These are phyloP conservation scores for Beta macrorhiza DNA, from an alignment of 179 eudicot genomes.

Conservation along the genomic window DNA sequence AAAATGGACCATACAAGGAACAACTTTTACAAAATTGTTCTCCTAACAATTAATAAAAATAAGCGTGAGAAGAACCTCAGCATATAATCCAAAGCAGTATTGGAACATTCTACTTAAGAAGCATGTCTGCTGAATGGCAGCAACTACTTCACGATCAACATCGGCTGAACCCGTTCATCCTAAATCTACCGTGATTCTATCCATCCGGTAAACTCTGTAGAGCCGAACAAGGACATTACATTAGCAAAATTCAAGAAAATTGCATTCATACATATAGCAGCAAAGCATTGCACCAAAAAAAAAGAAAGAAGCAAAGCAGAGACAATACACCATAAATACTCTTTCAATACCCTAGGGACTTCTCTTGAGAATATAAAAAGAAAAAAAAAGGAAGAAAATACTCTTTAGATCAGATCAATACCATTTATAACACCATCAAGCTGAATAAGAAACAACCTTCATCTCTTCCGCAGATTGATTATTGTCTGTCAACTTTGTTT, in stretches of 20 bases:
- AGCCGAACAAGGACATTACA: background rate
- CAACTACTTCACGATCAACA: conserved; percentile 12
- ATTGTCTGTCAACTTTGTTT: conserved; percentile 3
- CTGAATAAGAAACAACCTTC: conserved; percentile 11
- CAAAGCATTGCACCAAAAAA: background rate
- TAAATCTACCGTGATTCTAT: background rate
- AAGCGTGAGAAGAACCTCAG: conserved; percentile 16
- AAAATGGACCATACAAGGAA: background rate
- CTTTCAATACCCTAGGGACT: background rate
- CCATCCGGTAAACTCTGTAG: background rate
- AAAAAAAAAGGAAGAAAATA: background rate
- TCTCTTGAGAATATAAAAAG: background rate
- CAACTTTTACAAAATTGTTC: conserved; percentile 15
- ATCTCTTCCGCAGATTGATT: conserved; percentile 15
- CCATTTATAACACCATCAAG: conserved; percentile 17
- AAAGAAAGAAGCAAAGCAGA: background rate
- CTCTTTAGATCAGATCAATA: background rate
- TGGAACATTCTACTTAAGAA: conserved; percentile 22
- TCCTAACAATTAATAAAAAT: background rate
- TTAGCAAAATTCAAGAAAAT: background rate
- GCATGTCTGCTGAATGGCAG: conserved; percentile 14
- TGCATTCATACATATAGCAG: background rate
- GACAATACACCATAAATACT: background rate
- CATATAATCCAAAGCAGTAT: background rate
- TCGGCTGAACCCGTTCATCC: conserved; percentile 2